phyloP scores from a whole-genome alignment of 75 land plant genomes.

The Cunninghamia lanceolata region DNA sequence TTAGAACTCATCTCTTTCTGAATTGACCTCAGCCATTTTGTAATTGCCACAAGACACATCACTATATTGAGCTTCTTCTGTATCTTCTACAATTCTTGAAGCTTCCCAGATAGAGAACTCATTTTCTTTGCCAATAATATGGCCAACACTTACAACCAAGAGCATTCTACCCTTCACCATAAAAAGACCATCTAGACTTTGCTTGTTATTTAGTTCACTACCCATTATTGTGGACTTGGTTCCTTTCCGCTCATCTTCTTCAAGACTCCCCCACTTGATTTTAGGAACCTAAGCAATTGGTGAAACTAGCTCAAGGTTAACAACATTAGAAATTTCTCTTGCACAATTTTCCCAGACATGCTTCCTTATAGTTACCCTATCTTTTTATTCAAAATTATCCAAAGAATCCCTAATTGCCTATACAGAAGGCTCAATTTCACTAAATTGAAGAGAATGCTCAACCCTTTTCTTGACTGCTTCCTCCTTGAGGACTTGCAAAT shows the following conservation, averaged over 20 bases:
- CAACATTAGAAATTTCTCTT: not conserved
- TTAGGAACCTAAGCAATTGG: conserved; percentile 31
- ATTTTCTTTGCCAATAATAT: not conserved
- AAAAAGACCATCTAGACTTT: not conserved
- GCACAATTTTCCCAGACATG: not conserved
- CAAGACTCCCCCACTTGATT: conserved; percentile 78
- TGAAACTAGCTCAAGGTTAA: not conserved
- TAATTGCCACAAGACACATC: not conserved
- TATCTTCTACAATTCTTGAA: conserved; percentile 6
- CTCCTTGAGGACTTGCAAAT: not conserved
- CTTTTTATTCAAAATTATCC: not conserved
- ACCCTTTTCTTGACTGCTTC: not conserved
- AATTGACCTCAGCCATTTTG: not conserved
- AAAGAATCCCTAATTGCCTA: not conserved
- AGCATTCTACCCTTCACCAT: not conserved
- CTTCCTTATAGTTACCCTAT: not conserved
- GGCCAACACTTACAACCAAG: not conserved
- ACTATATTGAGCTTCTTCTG: not conserved
- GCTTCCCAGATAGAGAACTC: not conserved
- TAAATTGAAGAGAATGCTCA: conserved; percentile 3
- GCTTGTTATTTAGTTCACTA: not conserved
- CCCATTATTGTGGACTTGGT: not conserved
- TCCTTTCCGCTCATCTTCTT: conserved; percentile 39
- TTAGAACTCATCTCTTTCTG: not conserved
- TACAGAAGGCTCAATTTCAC: conserved; percentile 2